Evolutionary conservation across 805 yeast genomes (phyloP), one percentile per base, ranked within the genome.

Genomic region (Yamadazyma philogaea): DNA sequence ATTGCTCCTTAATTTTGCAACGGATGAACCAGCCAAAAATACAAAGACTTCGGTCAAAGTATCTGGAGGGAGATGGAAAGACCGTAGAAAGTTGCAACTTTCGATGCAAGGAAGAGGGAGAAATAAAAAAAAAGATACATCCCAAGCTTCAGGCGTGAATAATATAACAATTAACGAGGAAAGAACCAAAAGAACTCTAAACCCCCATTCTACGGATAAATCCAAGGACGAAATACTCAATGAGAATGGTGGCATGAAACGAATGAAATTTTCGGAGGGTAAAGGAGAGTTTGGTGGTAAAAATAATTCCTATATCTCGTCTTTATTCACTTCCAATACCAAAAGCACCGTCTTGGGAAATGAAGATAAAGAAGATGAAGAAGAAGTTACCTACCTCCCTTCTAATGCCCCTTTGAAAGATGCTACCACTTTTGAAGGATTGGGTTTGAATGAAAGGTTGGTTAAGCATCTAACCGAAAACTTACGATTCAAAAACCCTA

Each of bases 361-460:
- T 26, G 54, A 66, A 7, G 66, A 61, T 2, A 63, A 72, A 39
- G 67, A 70, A 18, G 36, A 36, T 15, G 14, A 37, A 17, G 31
- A 35, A 19, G 52, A 45, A 15, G 64, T 64, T 2, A 52, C 58
- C 6, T 50, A 57, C 26, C 41, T 48, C 3, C 86, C 95, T 1
- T 87, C 97, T 0, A 93, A 93, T 65, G 97, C 97, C 0, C 96
- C 97, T 0, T 59, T 87, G 21, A 73, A 68, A 14, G 89, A 84
- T 53, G 68, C 81, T 1, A 78, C 85, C 7, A 70, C 85, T 3
- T 91, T 91, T 54, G 72, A 64, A 14, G 87, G 87, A 0, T 64
- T 91, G 34, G 95, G 95, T 0, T 61, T 90, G 12, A 76, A 77
- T 46, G 76, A 70, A 1, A 60, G 65, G 22, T 60, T 91, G 30